A percentile compares a stretch with the other conserved stretches of the same genome.
These are phyloP conservation scores for Penicillium paxilli DNA, from an alignment of 495 filamentous ascomycete genomes.

Conservation along the genomic window DNA sequence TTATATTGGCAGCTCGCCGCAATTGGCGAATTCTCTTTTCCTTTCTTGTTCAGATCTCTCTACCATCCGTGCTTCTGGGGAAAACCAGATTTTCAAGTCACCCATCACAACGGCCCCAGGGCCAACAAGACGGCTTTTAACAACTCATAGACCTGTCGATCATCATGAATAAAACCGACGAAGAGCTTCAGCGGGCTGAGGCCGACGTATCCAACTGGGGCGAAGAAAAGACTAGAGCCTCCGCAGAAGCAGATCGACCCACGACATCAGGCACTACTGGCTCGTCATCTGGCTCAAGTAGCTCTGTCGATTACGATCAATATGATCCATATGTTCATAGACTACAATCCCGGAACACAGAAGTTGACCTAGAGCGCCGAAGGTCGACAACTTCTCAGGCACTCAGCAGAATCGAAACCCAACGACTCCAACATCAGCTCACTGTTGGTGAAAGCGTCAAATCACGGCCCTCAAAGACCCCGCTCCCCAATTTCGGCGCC, in stretches of 20 bases:
- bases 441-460: slow-evolving; percentile 38
- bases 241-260: slow-evolving; percentile 13
- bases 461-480: slow-evolving; percentile 46
- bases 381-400: slow-evolving; percentile 48
- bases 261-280: slow-evolving; percentile 20
- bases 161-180: slow-evolving; percentile 13
- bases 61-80: not conserved
- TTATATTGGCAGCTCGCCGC: slow-evolving; percentile 7
- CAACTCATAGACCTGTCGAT: not conserved
- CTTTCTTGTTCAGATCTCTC: not conserved
- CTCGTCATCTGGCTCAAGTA: slow-evolving; percentile 28
- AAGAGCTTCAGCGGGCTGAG: slow-evolving; percentile 14
- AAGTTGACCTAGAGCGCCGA: slow-evolving; percentile 68
- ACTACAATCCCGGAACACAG: slow-evolving; percentile 52
- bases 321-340: slow-evolving; percentile 29
- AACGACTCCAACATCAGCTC: slow-evolving; percentile 36
- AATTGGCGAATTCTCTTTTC: not conserved
- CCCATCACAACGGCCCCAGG: not conserved
- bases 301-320: slow-evolving; percentile 29
- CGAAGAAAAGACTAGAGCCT: slow-evolving; percentile 15
- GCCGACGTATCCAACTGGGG: slow-evolving; percentile 10
- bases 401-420: slow-evolving; percentile 67
- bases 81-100: not conserved
- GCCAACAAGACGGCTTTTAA: not conserved
- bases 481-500: slow-evolving; percentile 51